Base-by-base conservation (phyloP, 202 grass and related monocot genomes). In the Carex arenaria region DNA sequence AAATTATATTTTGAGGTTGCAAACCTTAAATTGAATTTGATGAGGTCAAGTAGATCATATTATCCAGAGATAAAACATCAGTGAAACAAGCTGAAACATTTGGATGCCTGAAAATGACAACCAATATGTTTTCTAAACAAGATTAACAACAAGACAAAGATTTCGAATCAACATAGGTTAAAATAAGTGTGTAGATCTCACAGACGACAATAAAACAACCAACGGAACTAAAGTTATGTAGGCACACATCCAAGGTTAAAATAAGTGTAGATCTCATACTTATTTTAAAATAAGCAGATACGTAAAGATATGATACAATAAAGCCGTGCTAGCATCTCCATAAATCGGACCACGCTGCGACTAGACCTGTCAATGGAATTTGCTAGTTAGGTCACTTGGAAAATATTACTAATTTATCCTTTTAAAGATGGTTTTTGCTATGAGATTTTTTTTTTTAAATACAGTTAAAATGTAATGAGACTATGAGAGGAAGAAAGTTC, bases 51-150 rank as follows among this genome's bases (percentile, higher is more conserved):
- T 0, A 43, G 36, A 40, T 4, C 38, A 40, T 40, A 40, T 40
- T 40, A 40, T 40, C 4, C 38, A 40, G 5, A 40, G 5, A 40
- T 40, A 40, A 40, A 31, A 54, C 22, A 75, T 75, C 49, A 55
- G 10, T 56, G 10, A 4, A 13, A 32, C 72, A 75, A 75, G 5
- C 13, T 31, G 47, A 75, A 30, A 75, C 22, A 75, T 54, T 77
- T 57, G 26, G 52, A 57, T 77, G 72, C 28, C 7, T 38, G 52
- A 77, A 77, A 77, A 81, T 55, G 67, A 87, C 31, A 63, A 77
- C 69, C 22, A 61, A 61, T 32, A 67, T 31, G 49, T 75, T 77
- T 30, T 72, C 45, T 32, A 34, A 28, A 77, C 13, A 8, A 59
- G 52, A 77, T 30, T 8, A 57, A 57, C 23, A 59, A 77, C 73